Evolutionary conservation across 83 land plant genomes (phyloP).

Genomic region (Picea abies): DNA sequence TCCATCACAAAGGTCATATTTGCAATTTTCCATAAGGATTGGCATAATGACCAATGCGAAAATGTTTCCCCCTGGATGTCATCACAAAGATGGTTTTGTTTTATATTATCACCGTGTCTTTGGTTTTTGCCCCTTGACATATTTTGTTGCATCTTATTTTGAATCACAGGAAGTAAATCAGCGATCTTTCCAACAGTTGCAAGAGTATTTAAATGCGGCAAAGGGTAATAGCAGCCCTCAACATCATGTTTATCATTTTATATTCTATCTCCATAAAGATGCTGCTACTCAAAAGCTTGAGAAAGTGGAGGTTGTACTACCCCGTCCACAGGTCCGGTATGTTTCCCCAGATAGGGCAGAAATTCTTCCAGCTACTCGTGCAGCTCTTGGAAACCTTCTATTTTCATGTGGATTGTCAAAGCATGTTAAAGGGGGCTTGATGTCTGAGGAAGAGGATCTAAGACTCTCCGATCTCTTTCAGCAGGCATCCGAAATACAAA

Average conservation of each 20-base stretch:
- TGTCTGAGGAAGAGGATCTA: slow-evolving; percentile 13
- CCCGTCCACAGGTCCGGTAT: background rate
- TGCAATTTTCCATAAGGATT: no score
- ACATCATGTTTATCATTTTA: slow-evolving; percentile 31
- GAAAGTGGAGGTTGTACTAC: slow-evolving; percentile 36
- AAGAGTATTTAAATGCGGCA: slow-evolving; percentile 48
- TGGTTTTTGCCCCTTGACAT: no score
- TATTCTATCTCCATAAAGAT: slow-evolving; percentile 29
- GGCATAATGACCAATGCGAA: no score
- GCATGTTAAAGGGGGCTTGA: slow-evolving; percentile 22
- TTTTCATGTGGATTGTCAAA: slow-evolving; percentile 41
- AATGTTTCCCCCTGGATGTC: no score
- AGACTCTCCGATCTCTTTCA: slow-evolving; percentile 44
- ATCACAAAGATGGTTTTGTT: no score
- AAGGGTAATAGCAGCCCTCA: slow-evolving; percentile 25
- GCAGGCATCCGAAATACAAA: slow-evolving; percentile 41
- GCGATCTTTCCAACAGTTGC: slow-evolving; percentile 47
- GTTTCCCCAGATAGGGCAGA: slow-evolving; percentile 21
- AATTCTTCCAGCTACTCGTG: slow-evolving; percentile 29
- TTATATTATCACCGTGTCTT: no score
- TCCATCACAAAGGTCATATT: no score
- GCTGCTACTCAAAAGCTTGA: slow-evolving; percentile 17
- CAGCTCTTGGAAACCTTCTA: slow-evolving; percentile 32
- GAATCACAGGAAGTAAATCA: slow-evolving; percentile 39
- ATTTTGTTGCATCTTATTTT: slow-evolving; percentile 13